These are phyloP conservation scores for Botrytis fabae DNA, from an alignment of 2,329 filamentous ascomycete genomes.

Conservation along the genomic window DNA sequence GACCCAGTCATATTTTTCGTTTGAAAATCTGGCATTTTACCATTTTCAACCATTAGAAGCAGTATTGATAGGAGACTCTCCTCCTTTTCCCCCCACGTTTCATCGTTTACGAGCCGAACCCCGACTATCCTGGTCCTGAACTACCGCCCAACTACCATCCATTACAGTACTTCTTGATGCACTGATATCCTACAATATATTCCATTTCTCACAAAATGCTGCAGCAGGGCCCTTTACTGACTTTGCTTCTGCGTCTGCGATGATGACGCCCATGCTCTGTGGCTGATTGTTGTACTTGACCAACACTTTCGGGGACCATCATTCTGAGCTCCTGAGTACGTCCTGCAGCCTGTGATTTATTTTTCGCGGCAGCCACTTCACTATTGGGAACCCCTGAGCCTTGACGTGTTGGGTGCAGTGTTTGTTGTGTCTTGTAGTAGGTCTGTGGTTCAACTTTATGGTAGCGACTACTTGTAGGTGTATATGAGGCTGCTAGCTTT, in stretches of 20 bases:
- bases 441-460: too few species aligned
- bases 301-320: background rate
- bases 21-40: background rate
- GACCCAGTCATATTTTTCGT: background rate
- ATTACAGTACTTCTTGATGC: background rate
- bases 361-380: too few species aligned
- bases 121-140: background rate
- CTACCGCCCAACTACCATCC: background rate
- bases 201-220: background rate
- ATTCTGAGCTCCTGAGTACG: background rate
- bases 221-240: accelerated
- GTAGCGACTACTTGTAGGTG: background rate
- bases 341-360: background rate
- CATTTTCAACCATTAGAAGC: background rate
- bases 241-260: background rate
- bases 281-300: background rate
- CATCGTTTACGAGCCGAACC: background rate
- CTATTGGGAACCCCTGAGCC: too few species aligned
- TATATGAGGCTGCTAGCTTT: background rate
- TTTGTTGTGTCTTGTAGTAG: too few species aligned
- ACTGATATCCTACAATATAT: background rate
- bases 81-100: background rate
- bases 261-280: too few species aligned
- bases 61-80: background rate
- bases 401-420: too few species aligned